These are phyloP conservation scores for Phytophthora sojae DNA, from an alignment of 352 stramenopile species.

Conservation along the genomic window DNA sequence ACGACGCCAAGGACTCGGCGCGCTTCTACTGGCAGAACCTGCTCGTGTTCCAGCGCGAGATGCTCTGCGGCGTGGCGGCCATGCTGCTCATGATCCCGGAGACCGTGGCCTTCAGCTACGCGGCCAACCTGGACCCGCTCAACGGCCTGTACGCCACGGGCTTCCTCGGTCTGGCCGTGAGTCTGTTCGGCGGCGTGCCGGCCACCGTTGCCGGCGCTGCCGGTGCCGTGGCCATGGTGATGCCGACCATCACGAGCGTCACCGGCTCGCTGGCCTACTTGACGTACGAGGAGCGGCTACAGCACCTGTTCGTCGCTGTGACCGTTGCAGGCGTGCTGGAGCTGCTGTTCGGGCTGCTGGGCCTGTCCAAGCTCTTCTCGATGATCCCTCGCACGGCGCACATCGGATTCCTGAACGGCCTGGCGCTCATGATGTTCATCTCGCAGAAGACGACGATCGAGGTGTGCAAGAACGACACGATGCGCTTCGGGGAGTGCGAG, in stretches of 20 bases:
- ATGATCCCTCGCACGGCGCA: slow-evolving; percentile 95
- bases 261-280: slow-evolving; percentile 59
- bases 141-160: slow-evolving; percentile 94
- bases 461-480: slow-evolving; percentile 60
- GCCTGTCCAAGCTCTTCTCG: slow-evolving; percentile 91
- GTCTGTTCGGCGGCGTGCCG: slow-evolving; percentile 87
- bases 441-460: slow-evolving; percentile 94
- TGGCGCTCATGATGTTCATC: slow-evolving; percentile 95
- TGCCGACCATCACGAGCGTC: slow-evolving; percentile 81
- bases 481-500: slow-evolving; percentile 83
- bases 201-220: slow-evolving; percentile 90
- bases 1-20: slow-evolving; percentile 36
- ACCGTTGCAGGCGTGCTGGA: slow-evolving; percentile 89
- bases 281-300: slow-evolving; percentile 72
- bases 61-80: slow-evolving; percentile 90
- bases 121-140: slow-evolving; percentile 87
- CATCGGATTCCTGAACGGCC: slow-evolving; percentile 96
- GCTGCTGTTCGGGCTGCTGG: slow-evolving; percentile 82
- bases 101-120: slow-evolving; percentile 94
- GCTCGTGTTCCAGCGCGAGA: slow-evolving; percentile 67
- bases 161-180: slow-evolving; percentile 89
- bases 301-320: slow-evolving; percentile 90
- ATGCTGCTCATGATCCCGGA: slow-evolving; percentile 94
- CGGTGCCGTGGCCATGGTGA: slow-evolving; percentile 92
- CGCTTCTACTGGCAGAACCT: slow-evolving; percentile 67